A percentile compares a stretch with the other conserved stretches of the same genome.
These are phyloP conservation scores for Cydonia oblonga DNA, from an alignment of 331 rosid genomes.

Conservation along the genomic window DNA sequence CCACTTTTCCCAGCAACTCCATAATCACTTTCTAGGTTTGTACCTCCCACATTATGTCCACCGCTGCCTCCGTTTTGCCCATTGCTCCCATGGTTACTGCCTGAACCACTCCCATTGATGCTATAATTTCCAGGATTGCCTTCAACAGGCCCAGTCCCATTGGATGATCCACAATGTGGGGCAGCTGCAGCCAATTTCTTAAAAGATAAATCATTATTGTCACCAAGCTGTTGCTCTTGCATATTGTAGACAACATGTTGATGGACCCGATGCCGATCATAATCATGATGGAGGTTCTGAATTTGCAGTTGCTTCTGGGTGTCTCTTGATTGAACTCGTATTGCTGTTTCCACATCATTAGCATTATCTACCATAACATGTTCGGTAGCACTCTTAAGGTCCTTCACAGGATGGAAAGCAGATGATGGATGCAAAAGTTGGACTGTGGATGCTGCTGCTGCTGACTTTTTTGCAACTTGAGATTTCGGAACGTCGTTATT, in stretches of 20 bases:
- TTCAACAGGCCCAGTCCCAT: conserved; percentile 40
- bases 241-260: conserved; percentile 22
- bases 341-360: conserved; percentile 19
- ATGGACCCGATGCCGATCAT: conserved; percentile 15
- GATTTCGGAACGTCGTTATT: conserved; percentile 43
- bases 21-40: conserved; percentile 45
- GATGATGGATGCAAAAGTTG: conserved; percentile 44
- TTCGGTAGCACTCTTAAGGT: conserved; percentile 28
- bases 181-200: conserved; percentile 51
- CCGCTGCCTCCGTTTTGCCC: conserved; percentile 55
- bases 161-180: conserved; percentile 56
- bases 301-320: conserved; percentile 26
- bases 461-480: conserved; percentile 33
- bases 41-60: conserved; percentile 42
- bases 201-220: conserved; percentile 33
- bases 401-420: conserved; percentile 42
- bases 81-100: conserved; percentile 73
- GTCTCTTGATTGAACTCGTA: conserved; percentile 37
- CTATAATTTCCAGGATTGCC: conserved; percentile 49
- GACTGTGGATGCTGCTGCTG: conserved; percentile 34
- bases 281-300: conserved; percentile 31
- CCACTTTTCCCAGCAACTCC: conserved; percentile 40
- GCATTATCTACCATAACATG: conserved; percentile 26
- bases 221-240: conserved; percentile 30
- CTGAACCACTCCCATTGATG: conserved; percentile 56